Evolutionary conservation across 2,329 filamentous ascomycete species (phyloP), one percentile per base, ranked within the genome.

Genomic region (Nemania diffusa): DNA sequence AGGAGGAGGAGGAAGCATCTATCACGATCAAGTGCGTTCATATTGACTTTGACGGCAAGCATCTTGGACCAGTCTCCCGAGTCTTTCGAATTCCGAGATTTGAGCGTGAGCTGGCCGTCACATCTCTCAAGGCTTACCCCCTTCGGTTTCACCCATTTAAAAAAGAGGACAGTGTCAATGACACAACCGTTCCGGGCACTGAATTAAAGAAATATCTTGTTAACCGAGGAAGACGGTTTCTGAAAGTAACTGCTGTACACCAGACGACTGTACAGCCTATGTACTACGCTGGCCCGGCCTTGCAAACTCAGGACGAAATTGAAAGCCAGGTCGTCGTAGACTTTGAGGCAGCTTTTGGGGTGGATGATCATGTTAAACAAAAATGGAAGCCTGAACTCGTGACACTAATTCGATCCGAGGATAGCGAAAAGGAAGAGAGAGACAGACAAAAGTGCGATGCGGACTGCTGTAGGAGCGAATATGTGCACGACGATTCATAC

Each of bases 11-110:
- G 13, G 53, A 44, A 44, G 53, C 34, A 44, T 44, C 34, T 24
- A 57, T 57, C 15, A 57, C 53, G 5, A 44, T 57, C 17, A 44
- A 44, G n/a, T 57, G 53, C n/a, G 53, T 57, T n/a, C 20, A 63
- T 42, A 17, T 63, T 32, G 52, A 63, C 27, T 63, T 50, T 17
- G 52, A 63, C 17, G 60, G 60, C 8, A 56, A 29, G 9, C 29
- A 15, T 17, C 27, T 63, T 11, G 60, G 60, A 8, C 60, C 60
- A 2, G 56, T 64, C 1, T 64, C 62, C 24, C 53, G 37, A 32
- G 22, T 17, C 5, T 58, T 64, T 13, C 24, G 8, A 5, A 64
- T 62, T 13, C 15, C 59, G 11, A 22, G 40, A 27, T 62, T 48
- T 20, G 59, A 56, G 15, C 32, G 51, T 5, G 11, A 26, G 7